Percentiles rank a stretch among this genome's conserved stretches.
Evolutionary conservation across 2,329 filamentous ascomycete genomes (phyloP).

Genomic region (Colletotrichum costaricense): DNA sequence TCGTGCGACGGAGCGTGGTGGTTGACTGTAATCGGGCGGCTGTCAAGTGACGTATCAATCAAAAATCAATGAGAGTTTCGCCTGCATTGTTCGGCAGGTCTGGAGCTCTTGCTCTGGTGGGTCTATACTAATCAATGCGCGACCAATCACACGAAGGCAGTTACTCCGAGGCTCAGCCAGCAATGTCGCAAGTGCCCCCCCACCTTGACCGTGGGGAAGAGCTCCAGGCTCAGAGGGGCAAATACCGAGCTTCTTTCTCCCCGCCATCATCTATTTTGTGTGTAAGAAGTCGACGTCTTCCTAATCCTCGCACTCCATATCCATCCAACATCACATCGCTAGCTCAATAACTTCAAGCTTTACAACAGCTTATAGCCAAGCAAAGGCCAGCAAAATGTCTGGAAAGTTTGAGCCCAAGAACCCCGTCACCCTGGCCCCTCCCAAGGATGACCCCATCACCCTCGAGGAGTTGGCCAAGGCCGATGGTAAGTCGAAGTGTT

Average conservation of each 20-base stretch:
- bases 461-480: slow-evolving; percentile 82
- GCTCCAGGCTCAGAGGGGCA: slow-evolving; percentile 31
- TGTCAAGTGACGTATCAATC: slow-evolving; percentile 25
- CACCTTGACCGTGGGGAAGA: slow-evolving; percentile 31
- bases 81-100: neutral
- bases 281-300: neutral
- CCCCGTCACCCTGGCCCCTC: slow-evolving; percentile 80
- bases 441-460: slow-evolving; percentile 90
- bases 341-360: neutral
- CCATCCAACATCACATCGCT: neutral
- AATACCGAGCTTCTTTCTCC: slow-evolving; percentile 27
- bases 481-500: slow-evolving; percentile 73
- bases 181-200: slow-evolving; percentile 2
- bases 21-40: neutral
- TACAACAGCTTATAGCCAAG: neutral
- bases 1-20: neutral
- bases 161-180: slow-evolving; percentile 23
- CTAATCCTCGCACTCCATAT: neutral
- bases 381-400: slow-evolving; percentile 56
- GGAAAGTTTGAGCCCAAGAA: slow-evolving; percentile 83
- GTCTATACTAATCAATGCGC: neutral
- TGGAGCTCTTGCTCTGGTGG: slow-evolving; percentile 31
- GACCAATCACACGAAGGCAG: slow-evolving; percentile 13
- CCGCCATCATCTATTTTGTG: slow-evolving; percentile 14
- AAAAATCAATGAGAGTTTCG: neutral